Evolutionary conservation across 2,329 filamentous ascomycete genomes (phyloP), one percentile per base, ranked within the genome.

Genomic region (Xenoacremonium recifei): DNA sequence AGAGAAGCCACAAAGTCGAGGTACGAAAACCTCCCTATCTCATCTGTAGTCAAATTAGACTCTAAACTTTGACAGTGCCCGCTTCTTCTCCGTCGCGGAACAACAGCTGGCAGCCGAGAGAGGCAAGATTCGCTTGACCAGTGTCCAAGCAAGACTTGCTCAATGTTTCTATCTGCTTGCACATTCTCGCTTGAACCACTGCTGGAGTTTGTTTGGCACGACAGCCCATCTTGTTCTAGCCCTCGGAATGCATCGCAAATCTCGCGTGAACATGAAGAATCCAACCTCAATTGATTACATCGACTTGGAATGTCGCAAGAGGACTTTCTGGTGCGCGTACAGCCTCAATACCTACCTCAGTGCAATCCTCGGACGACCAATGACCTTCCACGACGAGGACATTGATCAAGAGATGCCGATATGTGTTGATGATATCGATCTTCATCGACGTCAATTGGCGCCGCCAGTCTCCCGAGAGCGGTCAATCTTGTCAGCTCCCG

Each of bases 241-340:
- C 49, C 42, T 73, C 47, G 48, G 75, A 6, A 54, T 79, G 13
- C 63, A 71, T 35, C 48, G 68, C 1, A 64, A 60, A 25, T 51
- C 46, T 5, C 42, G 48, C 2, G 39, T 44, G 3, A 49, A 54
- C 6, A 18, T 37, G 3, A 39, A 17, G 15, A 37, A 43, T 5
- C 53, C 45, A 15, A 38, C 44, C 6, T 53, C 45, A 2, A 35
- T 53, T 3, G 60, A 65, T 39, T 54, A 62, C n/a, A 48, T 70
- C 17, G 65, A 69, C 23, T 40, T 60, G 0, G 66, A 72, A 41
- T 68, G 65, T 37, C 62, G 68, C 2, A 61, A 64, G 17, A 57
- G 69, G 1, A 69, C 79, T 0, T 84, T 86, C 39, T 85, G 82
- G 82, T 79, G 76, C 21, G 76, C 78, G 0, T 85, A 85, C 53